Base-by-base conservation (phyloP, 805 yeast genomes). In the Metschnikowia rubicola region DNA sequence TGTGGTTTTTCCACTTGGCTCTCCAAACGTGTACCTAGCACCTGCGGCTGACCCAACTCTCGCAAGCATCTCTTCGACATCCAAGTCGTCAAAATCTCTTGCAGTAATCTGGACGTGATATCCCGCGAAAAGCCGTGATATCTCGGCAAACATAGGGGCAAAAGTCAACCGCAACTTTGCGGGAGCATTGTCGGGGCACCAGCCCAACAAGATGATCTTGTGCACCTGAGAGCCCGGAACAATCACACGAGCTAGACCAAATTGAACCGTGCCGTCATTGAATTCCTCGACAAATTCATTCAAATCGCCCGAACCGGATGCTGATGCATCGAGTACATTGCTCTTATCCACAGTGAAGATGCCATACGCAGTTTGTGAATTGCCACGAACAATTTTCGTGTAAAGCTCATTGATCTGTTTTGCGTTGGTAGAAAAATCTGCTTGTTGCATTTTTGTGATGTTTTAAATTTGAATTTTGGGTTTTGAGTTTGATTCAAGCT, bases 171-270 rank as follows among this genome's bases (percentile, higher is more conserved):
- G 79, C 28, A 84, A 74, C 62, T 83, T 86, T 74, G 75, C 53
- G 43, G 97, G 96, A 19, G 96, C 91, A 47, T 92, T 88, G 66
- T 94, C 98, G 7, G 99, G 99, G 70, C 96, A 88, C 97, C 97
- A 92, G 43, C 97, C 98, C 34, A 94, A 75, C 40, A 94, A 73
- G 30, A 92, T 78, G 54, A 88, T 74, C 72, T 94, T 94, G 60
- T 80, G 79, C 32, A 94, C 91, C 57, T 87, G 94, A 4, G 96
- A 86, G n/a, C 94, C 95, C 46, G 92, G 92, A 47, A 92, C 96
- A 47, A 83, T 81, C 39, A 92, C 88, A 45, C 96, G 80, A 35
- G 88, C 86, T 48, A 94, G 75, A 35, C 98, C 99, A 60, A 84
- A 94, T 71, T 91, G 96, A 50, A 91, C 88, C 48, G 82, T 80